These are phyloP conservation scores for Coemansia sp. DNA, from an alignment of 192 early-diverging fungal species.

Conservation along the genomic window DNA sequence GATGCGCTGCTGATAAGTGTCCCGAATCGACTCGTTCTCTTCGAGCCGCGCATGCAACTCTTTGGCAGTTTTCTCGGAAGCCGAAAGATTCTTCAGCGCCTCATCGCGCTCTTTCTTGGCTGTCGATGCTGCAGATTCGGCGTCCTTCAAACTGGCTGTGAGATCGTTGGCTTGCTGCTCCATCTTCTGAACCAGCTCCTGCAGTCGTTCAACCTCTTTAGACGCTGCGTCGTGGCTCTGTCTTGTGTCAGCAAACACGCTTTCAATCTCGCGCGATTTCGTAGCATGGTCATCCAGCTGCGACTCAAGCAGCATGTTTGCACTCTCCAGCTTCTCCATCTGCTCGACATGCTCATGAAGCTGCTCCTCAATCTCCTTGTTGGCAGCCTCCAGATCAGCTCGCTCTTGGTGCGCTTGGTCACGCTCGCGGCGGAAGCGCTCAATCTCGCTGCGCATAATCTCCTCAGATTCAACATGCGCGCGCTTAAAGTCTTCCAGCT, in stretches of 20 bases:
- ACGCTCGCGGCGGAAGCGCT: constrained; percentile 54
- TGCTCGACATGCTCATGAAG: constrained; percentile 38
- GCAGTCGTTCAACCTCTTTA: constrained; percentile 24
- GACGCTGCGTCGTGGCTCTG: constrained; percentile 31
- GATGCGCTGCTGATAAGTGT: constrained; percentile 57
- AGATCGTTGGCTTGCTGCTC: constrained; percentile 24
- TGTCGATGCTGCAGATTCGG: constrained; percentile 10
- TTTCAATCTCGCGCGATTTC: constrained; percentile 30
- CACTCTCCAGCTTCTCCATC: constrained; percentile 46
- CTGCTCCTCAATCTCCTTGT: constrained; percentile 30
- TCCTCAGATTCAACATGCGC: constrained; percentile 51
- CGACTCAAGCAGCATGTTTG: constrained; percentile 37
- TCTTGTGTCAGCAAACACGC: constrained; percentile 22
- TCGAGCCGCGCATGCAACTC: constrained; percentile 69
- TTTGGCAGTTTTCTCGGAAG: constrained; percentile 50
- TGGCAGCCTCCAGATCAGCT: constrained; percentile 10
- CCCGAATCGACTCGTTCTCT: constrained; percentile 59
- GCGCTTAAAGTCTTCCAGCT: constrained; percentile 59
- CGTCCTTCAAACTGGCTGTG: constrained; percentile 7
- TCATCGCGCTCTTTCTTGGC: constrained; percentile 3
- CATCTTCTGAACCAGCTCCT: constrained; percentile 2
- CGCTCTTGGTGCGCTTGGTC: constrained; percentile 31
- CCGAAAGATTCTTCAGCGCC: constrained; percentile 20
- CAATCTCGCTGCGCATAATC: constrained; percentile 55
- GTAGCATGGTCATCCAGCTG: constrained; percentile 31